Evolutionary conservation across 805 yeast genomes (phyloP).

Genomic region (Candida nitratophila): DNA sequence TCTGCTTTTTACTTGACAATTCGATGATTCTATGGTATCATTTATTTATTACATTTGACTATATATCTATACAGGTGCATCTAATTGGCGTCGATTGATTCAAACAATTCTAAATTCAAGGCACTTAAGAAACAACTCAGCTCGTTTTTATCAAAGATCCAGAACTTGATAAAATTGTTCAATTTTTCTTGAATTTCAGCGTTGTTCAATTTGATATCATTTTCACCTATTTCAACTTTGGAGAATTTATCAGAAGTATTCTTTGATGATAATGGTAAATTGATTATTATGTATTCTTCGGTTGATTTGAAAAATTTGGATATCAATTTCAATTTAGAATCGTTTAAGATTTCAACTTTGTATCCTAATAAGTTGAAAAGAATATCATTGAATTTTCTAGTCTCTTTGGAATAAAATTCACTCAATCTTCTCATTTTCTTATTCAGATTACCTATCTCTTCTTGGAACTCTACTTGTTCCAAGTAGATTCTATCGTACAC

Average conservation of each 20-base stretch:
- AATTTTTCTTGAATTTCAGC: conserved; percentile 21
- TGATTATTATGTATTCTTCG: neutral
- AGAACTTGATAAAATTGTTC: conserved; percentile 49
- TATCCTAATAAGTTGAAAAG: conserved; percentile 68
- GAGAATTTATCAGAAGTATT: neutral
- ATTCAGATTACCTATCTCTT: conserved; percentile 38
- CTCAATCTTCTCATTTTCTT: conserved; percentile 48
- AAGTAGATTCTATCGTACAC: conserved; percentile 55
- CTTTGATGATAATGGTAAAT: neutral
- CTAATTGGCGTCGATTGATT: conserved; percentile 12
- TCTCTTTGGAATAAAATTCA: conserved; percentile 55
- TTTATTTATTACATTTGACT: too few relatives aligned
- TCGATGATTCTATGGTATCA: too few relatives aligned
- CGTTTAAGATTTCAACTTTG: conserved; percentile 56
- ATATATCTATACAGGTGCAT: too few relatives aligned
- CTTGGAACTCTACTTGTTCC: conserved; percentile 43
- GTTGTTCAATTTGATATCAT: conserved; percentile 13
- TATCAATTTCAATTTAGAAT: conserved; percentile 48
- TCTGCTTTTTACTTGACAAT: too few relatives aligned
- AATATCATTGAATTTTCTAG: conserved; percentile 63
- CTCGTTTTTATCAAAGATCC: conserved; percentile 64
- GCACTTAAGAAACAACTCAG: conserved; percentile 77
- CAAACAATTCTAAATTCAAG: conserved; percentile 59
- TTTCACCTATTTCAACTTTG: neutral
- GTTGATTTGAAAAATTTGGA: conserved; percentile 28